phyloP scores from a whole-genome alignment of 768 basidiomycete species.

The Russula earlei region DNA sequence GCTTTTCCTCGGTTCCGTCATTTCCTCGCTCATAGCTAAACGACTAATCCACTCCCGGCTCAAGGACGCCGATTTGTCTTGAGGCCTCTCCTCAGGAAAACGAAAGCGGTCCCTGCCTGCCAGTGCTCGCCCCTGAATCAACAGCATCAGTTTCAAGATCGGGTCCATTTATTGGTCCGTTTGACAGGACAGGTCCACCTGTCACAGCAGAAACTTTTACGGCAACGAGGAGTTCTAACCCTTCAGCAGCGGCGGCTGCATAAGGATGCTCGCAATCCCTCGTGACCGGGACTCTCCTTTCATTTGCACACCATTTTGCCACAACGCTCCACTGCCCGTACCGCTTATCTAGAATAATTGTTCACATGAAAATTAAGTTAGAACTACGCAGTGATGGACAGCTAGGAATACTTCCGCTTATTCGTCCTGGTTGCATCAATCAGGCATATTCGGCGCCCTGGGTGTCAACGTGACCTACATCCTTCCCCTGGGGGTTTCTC shows the following conservation, averaged over 20 bases:
- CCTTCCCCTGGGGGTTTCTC: neutral
- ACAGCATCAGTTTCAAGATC: neutral
- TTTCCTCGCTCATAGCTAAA: neutral
- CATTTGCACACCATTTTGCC: constrained; percentile 1
- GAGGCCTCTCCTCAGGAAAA: neutral
- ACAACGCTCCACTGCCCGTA: constrained; percentile 11
- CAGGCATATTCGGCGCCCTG: constrained; percentile 2
- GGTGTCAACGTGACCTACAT: constrained; percentile 7
- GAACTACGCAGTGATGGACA: constrained; percentile 14
- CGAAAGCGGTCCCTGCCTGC: constrained; percentile 2
- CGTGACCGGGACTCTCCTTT: neutral
- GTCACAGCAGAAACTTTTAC: neutral
- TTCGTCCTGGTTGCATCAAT: neutral
- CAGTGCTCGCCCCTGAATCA: constrained; percentile 15
- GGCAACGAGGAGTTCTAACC: no score
- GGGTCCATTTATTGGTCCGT: constrained; percentile 1
- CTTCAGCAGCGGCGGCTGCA: constrained; percentile 1
- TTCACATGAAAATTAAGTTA: constrained; percentile 9
- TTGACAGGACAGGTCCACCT: constrained; percentile 17
- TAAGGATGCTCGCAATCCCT: neutral
- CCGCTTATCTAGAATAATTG: constrained; percentile 1
- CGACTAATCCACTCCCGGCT: neutral
- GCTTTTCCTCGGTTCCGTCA: neutral
- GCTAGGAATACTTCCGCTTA: neutral
- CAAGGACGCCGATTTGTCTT: neutral